Percentiles rank a stretch among this genome's conserved stretches.
These are phyloP conservation scores for Fusarium sp. DNA, from an alignment of 2,329 filamentous ascomycete genomes.

Conservation along the genomic window DNA sequence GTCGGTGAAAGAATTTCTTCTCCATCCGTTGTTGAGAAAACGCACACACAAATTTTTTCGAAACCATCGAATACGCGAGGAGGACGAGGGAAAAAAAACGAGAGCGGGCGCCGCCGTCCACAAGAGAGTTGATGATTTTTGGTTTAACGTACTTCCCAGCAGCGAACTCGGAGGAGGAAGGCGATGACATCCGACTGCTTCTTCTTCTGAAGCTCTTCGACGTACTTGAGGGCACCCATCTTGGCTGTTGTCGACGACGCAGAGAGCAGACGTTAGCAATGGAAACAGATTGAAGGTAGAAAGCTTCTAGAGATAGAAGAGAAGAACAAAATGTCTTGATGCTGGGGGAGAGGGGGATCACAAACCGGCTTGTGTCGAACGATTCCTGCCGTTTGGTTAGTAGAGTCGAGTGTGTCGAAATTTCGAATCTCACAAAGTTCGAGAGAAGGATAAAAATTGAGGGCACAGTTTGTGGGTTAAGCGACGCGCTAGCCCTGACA, in stretches of 20 bases:
- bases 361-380: conserved; percentile 51
- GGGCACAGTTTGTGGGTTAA: conserved; percentile 52
- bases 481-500: conserved; percentile 45
- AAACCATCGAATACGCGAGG: conserved; percentile 7
- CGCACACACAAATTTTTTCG: conserved; percentile 17
- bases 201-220: conserved; percentile 99
- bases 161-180: conserved; percentile 99
- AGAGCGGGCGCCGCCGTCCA: conserved; percentile 47
- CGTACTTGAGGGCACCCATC: conserved; percentile 99
- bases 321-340: background rate
- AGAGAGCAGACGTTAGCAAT: conserved; percentile 41
- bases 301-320: background rate
- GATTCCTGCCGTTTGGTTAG: conserved; percentile 52
- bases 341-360: conserved; percentile 23
- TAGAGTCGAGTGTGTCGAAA: conserved; percentile 48
- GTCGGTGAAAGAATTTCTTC: conserved; percentile 30
- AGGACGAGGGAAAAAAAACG: conserved; percentile 29
- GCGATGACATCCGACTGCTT: conserved; percentile 99
- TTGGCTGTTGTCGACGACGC: conserved; percentile 60
- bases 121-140: conserved; percentile 48
- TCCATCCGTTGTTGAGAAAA: conserved; percentile 10
- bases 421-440: conserved; percentile 41
- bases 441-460: conserved; percentile 52
- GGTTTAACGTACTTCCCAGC: conserved; percentile 95
- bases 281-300: background rate